Base-by-base conservation (phyloP, 495 filamentous ascomycete genomes). In the Parathielavia hyrcaniae region DNA sequence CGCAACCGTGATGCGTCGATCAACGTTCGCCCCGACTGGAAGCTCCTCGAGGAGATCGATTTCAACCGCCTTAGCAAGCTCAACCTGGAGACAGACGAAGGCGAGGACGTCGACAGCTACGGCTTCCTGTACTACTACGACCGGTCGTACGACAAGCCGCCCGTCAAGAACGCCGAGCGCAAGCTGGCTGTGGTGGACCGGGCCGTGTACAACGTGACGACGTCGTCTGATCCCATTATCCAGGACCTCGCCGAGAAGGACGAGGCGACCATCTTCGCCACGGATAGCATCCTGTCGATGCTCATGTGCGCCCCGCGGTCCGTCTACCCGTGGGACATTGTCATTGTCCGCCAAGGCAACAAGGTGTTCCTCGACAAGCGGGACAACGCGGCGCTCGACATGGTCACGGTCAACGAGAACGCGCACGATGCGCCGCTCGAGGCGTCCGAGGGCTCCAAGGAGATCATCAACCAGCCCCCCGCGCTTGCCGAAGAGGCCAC, bases 321-420 rank as follows among this genome's bases (percentile, higher is more conserved):
- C 39, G 88, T 98, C 47, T 96, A 97, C 80, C 89, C 91, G 13
- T 98, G 93, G 93, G 93, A 98, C 73, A 85, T 98, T 58, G 87
- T 98, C 68, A 92, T 98, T 61, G 74, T 87, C 52, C 82, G 86
- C 64, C 88, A 92, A 69, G 89, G 87, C 69, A 88, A 90, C 84
- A 97, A 97, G 81, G 81, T 98, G 73, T 98, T 87, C 82, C 86
- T 98, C 62, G 93, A 98, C 81, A 98, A 98, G 83, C 88, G 93
- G 55, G 91, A 96, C 55, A 89, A 88, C 57, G 87, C 90, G 39
- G 86, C 86, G 14, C 79, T 98, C n/a, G 93, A 98, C 76, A 87
- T 96, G 80, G 90, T 97, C 44, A 95, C 90, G 0, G 93, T 97
- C 65, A 98, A 98, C 76, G 93, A 98, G 77, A 98, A 98, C 71